Evolutionary conservation across 129 eudicot species (phyloP).

Genomic region (Pulicaria dysenterica): DNA sequence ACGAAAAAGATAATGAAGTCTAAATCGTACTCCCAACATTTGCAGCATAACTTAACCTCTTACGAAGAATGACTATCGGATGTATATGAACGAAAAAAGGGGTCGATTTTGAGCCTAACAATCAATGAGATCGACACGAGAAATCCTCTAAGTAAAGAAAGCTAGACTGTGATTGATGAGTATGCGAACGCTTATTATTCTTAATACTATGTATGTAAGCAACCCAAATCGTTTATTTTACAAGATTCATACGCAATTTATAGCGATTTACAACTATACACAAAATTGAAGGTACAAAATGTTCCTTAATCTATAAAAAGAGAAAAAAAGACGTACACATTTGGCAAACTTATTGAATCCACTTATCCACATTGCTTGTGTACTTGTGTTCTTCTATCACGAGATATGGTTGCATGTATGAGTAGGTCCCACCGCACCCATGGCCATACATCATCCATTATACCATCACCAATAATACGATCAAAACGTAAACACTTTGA

Average conservation of each 20-base stretch:
- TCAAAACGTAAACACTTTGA: slow-evolving; percentile 18
- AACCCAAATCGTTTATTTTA: slow-evolving; percentile 10
- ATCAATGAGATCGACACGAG: background rate
- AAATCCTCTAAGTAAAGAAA: background rate
- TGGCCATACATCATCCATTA: slow-evolving; percentile 31
- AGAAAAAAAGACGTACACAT: background rate
- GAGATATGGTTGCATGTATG: slow-evolving; percentile 34
- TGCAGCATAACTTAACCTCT: background rate
- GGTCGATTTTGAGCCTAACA: background rate
- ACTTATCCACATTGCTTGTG: slow-evolving; percentile 46
- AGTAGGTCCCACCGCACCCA: slow-evolving; percentile 36
- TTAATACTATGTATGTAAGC: background rate
- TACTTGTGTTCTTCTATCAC: slow-evolving; percentile 39
- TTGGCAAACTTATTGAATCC: slow-evolving; percentile 31
- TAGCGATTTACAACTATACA: background rate
- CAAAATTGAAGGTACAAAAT: background rate
- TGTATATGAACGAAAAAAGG: background rate
- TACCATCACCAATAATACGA: slow-evolving; percentile 29
- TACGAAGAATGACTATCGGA: background rate
- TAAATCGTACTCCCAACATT: no score
- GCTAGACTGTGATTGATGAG: background rate
- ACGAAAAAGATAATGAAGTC: no score
- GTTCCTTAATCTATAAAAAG: background rate
- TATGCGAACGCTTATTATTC: background rate
- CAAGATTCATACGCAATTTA: background rate